A percentile compares a stretch with the other conserved stretches of the same genome.
phyloP scores from a whole-genome alignment of 768 basidiomycete species.

The Tylopilus vinaceipallidus region DNA sequence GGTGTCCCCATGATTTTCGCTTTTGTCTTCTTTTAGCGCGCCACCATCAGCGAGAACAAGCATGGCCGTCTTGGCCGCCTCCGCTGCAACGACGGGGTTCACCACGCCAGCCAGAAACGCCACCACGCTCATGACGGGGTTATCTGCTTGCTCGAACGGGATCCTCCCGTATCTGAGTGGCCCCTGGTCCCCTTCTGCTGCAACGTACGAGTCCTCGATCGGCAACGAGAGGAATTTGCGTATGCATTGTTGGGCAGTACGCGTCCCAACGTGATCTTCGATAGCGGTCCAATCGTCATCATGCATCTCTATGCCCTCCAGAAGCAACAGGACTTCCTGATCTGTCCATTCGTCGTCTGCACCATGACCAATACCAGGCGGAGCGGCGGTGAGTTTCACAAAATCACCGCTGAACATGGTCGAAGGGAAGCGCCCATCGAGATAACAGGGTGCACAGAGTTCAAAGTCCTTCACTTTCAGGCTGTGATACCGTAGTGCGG shows the following conservation, averaged over 20 bases:
- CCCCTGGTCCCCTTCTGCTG: slow-evolving; percentile 73
- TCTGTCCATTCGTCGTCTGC: slow-evolving; percentile 81
- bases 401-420: slow-evolving; percentile 98
- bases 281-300: slow-evolving; percentile 96
- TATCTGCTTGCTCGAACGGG: slow-evolving; percentile 93
- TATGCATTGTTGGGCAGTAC: slow-evolving; percentile 93
- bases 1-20: slow-evolving; percentile 21
- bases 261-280: slow-evolving; percentile 89
- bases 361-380: slow-evolving; percentile 34
- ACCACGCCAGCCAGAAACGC: slow-evolving; percentile 95
- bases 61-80: slow-evolving; percentile 88
- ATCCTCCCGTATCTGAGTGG: slow-evolving; percentile 72
- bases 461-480: slow-evolving; percentile 91
- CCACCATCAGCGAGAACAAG: slow-evolving; percentile 72
- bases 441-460: slow-evolving; percentile 89
- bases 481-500: slow-evolving; percentile 83
- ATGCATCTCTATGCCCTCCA: slow-evolving; percentile 98
- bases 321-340: slow-evolving; percentile 80
- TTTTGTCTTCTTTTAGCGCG: slow-evolving; percentile 38
- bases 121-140: slow-evolving; percentile 98
- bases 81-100: slow-evolving; percentile 84
- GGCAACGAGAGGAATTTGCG: slow-evolving; percentile 93
- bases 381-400: slow-evolving; percentile 66
- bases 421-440: slow-evolving; percentile 95
- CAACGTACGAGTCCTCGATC: slow-evolving; percentile 93